Conservation (phyloP, 106 monocot species). For the Dendrobium chrysotoxum region DNA sequence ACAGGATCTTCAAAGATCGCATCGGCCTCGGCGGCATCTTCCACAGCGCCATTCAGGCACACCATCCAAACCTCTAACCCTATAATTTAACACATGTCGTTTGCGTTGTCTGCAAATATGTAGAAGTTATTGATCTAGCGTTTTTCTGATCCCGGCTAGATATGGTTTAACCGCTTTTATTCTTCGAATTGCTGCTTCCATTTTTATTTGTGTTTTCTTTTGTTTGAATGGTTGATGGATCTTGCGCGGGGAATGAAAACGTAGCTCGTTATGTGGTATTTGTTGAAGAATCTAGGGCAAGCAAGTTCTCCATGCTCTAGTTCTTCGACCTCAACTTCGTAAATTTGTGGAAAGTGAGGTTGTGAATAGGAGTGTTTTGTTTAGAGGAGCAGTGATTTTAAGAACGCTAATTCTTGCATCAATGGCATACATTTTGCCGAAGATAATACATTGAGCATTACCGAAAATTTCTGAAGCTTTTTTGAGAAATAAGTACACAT, state of each 20-base stretch:
- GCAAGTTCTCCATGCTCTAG: background rate
- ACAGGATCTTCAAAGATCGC: slow-evolving; percentile 90
- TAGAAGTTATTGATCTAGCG: background rate
- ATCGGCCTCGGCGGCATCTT: slow-evolving; percentile 97
- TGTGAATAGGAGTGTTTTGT: no score
- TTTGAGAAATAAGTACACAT: no score
- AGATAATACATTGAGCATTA: no score
- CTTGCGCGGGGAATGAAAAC: background rate
- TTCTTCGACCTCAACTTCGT: no score
- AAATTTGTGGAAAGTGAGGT: no score
- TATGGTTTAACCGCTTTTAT: background rate
- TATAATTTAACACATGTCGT: background rate
- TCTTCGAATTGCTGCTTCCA: background rate
- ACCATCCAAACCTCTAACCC: background rate
- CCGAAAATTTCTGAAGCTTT: no score
- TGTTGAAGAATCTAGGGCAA: background rate
- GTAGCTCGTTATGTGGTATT: background rate
- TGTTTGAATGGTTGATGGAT: background rate
- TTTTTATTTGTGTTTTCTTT: background rate
- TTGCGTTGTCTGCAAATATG: background rate
- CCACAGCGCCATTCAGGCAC: slow-evolving; percentile 90
- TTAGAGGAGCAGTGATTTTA: no score
- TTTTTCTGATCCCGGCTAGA: background rate
- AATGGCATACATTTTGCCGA: no score
- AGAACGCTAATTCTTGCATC: no score